These are phyloP conservation scores for Marasmius sp. DNA, from an alignment of 1,284 basidiomycete genomes.

Conservation along the genomic window DNA sequence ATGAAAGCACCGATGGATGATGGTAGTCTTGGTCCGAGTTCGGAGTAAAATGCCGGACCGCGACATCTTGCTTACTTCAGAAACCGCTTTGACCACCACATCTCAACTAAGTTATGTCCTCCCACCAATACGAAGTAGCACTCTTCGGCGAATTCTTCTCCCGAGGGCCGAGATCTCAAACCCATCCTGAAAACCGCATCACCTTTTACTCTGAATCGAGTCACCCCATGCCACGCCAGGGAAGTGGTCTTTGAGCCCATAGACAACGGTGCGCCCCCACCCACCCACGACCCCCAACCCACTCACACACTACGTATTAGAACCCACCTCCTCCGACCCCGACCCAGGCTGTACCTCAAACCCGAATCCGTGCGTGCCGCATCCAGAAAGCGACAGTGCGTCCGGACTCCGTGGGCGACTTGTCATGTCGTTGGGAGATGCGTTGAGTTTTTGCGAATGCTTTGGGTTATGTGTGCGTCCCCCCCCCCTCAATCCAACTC, in stretches of 20 bases:
- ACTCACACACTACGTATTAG: not conserved
- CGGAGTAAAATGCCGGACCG: too few species aligned
- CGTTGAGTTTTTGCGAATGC: conserved; percentile 75
- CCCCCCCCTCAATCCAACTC: not conserved
- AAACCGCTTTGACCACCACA: not conserved
- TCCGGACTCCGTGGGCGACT: conserved; percentile 77
- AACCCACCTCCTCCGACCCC: conserved; percentile 47
- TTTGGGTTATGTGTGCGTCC: conserved; percentile 65
- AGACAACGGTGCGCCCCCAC: conserved; percentile 35
- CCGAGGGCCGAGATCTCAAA: conserved; percentile 57
- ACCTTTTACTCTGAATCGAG: conserved; percentile 76
- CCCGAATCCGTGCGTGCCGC: conserved; percentile 74
- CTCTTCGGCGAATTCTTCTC: conserved; percentile 74
- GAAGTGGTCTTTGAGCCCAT: conserved; percentile 77
- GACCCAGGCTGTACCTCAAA: conserved; percentile 73
- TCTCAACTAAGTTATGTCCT: conserved; percentile 29
- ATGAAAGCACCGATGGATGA: too few species aligned
- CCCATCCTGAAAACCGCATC: conserved; percentile 75
- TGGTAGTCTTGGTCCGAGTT: too few species aligned
- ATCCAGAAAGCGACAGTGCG: conserved; percentile 82
- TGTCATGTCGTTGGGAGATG: conserved; percentile 77
- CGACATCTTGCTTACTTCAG: not conserved
- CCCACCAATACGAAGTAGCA: conserved; percentile 72
- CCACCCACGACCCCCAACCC: not conserved
- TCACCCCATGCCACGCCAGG: conserved; percentile 64